phyloP scores from a whole-genome alignment of 1,139 yeast species.

The Blastobotrys petasosporus region DNA sequence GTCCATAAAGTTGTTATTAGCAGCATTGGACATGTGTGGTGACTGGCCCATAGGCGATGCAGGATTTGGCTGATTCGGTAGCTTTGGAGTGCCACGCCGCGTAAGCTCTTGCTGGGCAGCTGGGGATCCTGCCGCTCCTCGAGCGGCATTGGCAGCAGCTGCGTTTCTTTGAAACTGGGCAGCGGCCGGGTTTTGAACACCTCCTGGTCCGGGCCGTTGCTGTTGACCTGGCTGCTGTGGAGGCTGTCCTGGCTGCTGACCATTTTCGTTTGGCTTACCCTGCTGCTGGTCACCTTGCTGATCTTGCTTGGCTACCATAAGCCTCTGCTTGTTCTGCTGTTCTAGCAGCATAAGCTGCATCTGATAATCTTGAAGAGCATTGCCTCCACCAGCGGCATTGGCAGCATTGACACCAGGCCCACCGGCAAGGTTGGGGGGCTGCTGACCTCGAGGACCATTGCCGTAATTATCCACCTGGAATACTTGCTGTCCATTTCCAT shows the following conservation, averaged over 20 bases:
- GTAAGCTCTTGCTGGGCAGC: conserved; percentile 15
- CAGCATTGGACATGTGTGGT: conserved; percentile 13
- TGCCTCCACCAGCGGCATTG: conserved; percentile 25
- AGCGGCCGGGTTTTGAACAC: conserved; percentile 9
- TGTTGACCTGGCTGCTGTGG: conserved; percentile 10
- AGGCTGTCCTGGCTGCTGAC: conserved; percentile 7
- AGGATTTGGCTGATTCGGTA: conserved; percentile 30
- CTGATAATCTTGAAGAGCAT: conserved; percentile 64
- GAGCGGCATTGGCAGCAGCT: background rate
- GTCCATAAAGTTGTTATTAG: conserved; percentile 18
- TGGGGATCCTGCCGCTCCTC: conserved; percentile 10
- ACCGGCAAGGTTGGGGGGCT: conserved; percentile 11
- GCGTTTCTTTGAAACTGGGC: conserved; percentile 9
- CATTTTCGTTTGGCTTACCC: conserved; percentile 12
- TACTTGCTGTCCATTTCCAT: conserved; percentile 15
- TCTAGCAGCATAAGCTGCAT: conserved; percentile 68
- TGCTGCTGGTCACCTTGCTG: conserved; percentile 16
- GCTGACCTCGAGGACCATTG: conserved; percentile 11
- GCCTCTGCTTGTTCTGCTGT: conserved; percentile 58
- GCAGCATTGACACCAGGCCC: conserved; percentile 17
- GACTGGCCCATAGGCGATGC: conserved; percentile 27
- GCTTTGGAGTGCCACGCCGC: conserved; percentile 28
- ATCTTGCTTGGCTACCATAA: conserved; percentile 37
- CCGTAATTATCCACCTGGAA: conserved; percentile 18
- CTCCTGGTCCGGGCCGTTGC: conserved; percentile 14